These are phyloP conservation scores for Lactuca saligna DNA, from an alignment of 129 eudicot species.

Conservation along the genomic window DNA sequence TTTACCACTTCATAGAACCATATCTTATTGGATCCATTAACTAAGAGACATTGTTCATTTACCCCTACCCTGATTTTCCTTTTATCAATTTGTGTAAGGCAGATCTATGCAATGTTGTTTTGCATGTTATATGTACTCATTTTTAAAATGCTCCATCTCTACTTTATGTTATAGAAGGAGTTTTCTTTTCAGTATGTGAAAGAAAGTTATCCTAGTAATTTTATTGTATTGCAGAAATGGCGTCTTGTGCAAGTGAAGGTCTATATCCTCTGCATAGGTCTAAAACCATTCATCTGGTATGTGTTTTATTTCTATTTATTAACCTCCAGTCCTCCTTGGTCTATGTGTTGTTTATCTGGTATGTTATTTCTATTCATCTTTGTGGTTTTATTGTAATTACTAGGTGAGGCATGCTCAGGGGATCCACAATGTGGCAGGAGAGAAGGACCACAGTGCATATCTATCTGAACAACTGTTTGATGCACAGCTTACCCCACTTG, in stretches of 20 bases:
- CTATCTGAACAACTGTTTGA: constrained; percentile 69
- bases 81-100: too few relatives aligned
- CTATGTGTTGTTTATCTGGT: constrained; percentile 4
- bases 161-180: background rate
- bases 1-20: too few relatives aligned
- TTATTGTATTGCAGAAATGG: constrained; percentile 51
- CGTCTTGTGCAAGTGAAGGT: constrained; percentile 42
- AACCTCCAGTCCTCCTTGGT: background rate
- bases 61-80: too few relatives aligned
- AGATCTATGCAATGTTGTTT: too few relatives aligned
- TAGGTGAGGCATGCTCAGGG: constrained; percentile 99
- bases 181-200: background rate
- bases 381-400: background rate
- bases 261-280: constrained; percentile 70
- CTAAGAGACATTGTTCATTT: too few relatives aligned
- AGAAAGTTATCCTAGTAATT: background rate
- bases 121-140: too few relatives aligned
- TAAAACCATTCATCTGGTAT: constrained; percentile 86
- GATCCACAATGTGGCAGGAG: constrained; percentile 93
- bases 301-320: constrained; percentile 18
- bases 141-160: too few relatives aligned
- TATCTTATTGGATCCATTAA: too few relatives aligned
- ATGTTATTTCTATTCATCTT: too few relatives aligned
- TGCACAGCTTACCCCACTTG: constrained; percentile 90
- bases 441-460: constrained; percentile 65